Conservation (phyloP, 768 basidiomycete genomes). For the Mycena capillaripes region DNA sequence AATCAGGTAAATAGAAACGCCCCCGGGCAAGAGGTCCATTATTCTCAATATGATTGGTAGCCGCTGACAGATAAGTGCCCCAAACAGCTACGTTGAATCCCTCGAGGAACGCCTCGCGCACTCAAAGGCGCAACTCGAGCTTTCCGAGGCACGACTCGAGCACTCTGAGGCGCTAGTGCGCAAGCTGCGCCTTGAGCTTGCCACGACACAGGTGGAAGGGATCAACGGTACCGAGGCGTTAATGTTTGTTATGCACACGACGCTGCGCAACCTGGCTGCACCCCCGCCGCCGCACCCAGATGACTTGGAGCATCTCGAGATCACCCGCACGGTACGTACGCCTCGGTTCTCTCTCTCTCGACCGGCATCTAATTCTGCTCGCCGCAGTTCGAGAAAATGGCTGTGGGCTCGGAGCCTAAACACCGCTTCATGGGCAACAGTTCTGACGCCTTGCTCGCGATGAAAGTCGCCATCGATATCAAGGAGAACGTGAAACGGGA, state of each 20-base stretch:
- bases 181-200: slow-evolving; percentile 22
- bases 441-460: background rate
- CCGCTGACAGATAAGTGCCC: too few species aligned
- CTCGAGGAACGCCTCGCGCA: slow-evolving; percentile 18
- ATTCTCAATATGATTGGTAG: too few species aligned
- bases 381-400: background rate
- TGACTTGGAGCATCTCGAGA: slow-evolving; percentile 29
- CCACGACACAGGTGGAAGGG: background rate
- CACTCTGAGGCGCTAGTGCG: slow-evolving; percentile 10
- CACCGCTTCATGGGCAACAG: slow-evolving; percentile 21
- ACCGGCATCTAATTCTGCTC: too few species aligned
- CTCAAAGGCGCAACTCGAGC: slow-evolving; percentile 11
- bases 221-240: slow-evolving; percentile 8
- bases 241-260: slow-evolving; percentile 18
- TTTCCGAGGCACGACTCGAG: slow-evolving; percentile 15
- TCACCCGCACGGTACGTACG: slow-evolving; percentile 12
- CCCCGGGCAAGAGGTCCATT: too few species aligned
- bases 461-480: slow-evolving; percentile 15
- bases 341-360: background rate
- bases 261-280: slow-evolving; percentile 1
- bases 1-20: too few species aligned
- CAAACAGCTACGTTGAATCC: slow-evolving; percentile 17
- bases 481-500: slow-evolving; percentile 14
- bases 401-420: too few species aligned
- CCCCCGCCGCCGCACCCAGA: slow-evolving; percentile 25